A percentile compares a stretch with the other conserved stretches of the same genome.
Evolutionary conservation across 306 rosid species (phyloP).

Genomic region (Cicer bijugum): DNA sequence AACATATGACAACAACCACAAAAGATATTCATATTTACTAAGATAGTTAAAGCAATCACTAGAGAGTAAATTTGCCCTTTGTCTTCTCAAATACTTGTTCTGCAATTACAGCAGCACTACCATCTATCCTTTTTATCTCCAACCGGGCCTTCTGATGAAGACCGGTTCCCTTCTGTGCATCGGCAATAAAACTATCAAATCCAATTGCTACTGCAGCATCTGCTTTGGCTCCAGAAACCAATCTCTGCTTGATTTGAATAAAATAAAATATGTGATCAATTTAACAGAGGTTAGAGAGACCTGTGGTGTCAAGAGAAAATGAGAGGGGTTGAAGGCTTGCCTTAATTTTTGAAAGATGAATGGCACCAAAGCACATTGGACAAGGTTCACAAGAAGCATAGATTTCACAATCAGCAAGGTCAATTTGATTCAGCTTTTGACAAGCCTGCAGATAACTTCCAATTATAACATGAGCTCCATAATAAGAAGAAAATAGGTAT

Average conservation of each 20-base stretch:
- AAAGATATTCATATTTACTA: neutral
- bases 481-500: neutral
- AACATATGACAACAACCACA: no score
- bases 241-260: constrained; percentile 59
- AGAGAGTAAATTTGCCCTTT: constrained; percentile 62
- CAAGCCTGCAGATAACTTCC: constrained; percentile 62
- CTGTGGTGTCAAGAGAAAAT: constrained; percentile 10
- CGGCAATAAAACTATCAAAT: constrained; percentile 78
- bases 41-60: constrained; percentile 34
- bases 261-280: neutral
- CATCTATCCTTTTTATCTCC: constrained; percentile 92
- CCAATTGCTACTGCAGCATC: constrained; percentile 88
- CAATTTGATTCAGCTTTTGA: constrained; percentile 72
- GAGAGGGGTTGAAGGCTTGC: constrained; percentile 41
- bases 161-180: constrained; percentile 82
- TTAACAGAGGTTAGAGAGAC: neutral
- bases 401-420: constrained; percentile 84
- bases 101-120: constrained; percentile 71
- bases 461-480: constrained; percentile 33
- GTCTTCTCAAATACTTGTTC: constrained; percentile 93
- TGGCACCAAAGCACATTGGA: constrained; percentile 97
- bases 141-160: constrained; percentile 68
- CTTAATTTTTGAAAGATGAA: constrained; percentile 87
- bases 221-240: constrained; percentile 90
- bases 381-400: constrained; percentile 97